Evolutionary conservation across 352 stramenopile genomes (phyloP), one percentile per base, ranked within the genome.

Genomic region (Halophytophthora batemanensis): DNA sequence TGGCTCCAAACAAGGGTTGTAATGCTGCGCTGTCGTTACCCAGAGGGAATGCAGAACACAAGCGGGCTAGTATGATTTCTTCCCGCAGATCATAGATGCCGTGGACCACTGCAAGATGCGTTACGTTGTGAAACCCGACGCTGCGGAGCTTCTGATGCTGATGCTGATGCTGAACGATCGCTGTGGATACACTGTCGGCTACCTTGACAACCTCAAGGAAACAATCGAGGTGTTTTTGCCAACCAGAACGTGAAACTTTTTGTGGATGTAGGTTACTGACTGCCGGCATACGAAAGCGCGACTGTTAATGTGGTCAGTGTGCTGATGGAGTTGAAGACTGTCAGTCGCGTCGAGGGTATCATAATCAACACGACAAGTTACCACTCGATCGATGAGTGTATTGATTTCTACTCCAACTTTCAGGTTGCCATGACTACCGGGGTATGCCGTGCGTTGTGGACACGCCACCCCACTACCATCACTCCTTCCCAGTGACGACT

Each of bases 351-450:
- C 43, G 71, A 77, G 51, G 73, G 73, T 22, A 79, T 84, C 52
- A 59, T 69, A 13, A 56, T 84, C 46, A 84, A 84, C 70, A 82
- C 73, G 22, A 74, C 70, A 53, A 84, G 82, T 61, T 84, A 77
- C 49, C 70, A 66, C 39, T 66, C 67, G 5, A 79, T 56, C 33
- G 19, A 36, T 18, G 52, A 82, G 35, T 56, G 81, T 0, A 39
- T 56, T 6, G 25, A 36, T 14, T 41, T 74, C 12, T 84, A 70
- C 50, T 22, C 19, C 21, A 77, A 59, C 49, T 84, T 81, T 54
- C 66, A 81, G 57, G 38, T 22, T 5, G 65, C 64, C 1, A 57
- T 69, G 37, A 58, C 4, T 56, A 52, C 18, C 49, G 19, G 13
- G 38, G 33, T 0, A 41, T 71, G 18, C 38, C 59, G 25, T 84